Conservation (phyloP, 1,284 basidiomycete species). For the Wallemia ichthyophaga region DNA sequence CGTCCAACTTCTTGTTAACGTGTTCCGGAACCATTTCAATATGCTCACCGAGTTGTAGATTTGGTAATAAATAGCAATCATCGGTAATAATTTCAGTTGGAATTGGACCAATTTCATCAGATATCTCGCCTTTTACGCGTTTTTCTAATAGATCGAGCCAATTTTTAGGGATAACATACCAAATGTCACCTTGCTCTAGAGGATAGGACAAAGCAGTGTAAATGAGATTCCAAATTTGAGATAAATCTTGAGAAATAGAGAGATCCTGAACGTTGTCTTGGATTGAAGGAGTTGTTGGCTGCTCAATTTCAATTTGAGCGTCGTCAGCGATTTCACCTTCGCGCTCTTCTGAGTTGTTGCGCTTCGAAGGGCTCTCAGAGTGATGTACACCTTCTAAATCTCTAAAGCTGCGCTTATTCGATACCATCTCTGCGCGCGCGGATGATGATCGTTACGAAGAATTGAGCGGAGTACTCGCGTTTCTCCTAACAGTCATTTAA, state of each 20-base stretch:
- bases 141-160: neutral
- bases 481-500: no score
- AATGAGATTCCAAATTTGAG: neutral
- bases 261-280: neutral
- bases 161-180: neutral
- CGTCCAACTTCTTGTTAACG: conserved; percentile 35
- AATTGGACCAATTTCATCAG: neutral
- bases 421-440: neutral
- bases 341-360: conserved; percentile 10
- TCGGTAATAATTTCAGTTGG: neutral
- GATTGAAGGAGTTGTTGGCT: neutral
- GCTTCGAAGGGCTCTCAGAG: conserved; percentile 6
- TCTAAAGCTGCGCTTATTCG: neutral
- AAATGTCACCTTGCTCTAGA: neutral
- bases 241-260: neutral
- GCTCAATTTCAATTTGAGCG: neutral
- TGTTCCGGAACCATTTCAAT: conserved; percentile 42
- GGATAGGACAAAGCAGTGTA: neutral
- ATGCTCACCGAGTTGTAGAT: conserved; percentile 28
- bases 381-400: neutral
- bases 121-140: neutral
- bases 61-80: neutral
- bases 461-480: no score
- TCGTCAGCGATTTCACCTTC: conserved; percentile 4
- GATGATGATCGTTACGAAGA: neutral